Conservation (phyloP, 176 grass and related monocot species). For the Ananas comosus region DNA sequence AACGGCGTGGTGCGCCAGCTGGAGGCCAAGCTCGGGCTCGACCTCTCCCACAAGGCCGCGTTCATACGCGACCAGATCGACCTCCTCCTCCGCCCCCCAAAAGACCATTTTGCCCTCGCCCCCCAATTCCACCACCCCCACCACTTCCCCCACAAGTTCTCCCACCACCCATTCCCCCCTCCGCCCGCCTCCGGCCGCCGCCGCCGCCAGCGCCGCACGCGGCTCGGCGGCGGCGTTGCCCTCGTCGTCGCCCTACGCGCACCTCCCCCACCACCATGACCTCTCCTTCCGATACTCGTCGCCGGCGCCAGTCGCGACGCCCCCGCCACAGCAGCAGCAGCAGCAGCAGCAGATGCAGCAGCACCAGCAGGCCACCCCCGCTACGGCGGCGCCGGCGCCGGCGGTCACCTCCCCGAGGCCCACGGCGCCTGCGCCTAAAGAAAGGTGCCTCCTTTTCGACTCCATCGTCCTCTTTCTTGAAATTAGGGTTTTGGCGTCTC, state of each 20-base stretch:
- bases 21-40: conserved; percentile 58
- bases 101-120: conserved; percentile 34
- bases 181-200: neutral
- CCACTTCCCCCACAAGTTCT: neutral
- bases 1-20: conserved; percentile 52
- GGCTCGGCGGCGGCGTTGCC: neutral
- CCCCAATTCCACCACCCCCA: conserved; percentile 6
- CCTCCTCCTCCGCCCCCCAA: conserved; percentile 36
- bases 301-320: conserved; percentile 26
- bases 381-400: conserved; percentile 3
- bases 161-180: conserved; percentile 37
- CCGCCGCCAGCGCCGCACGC: neutral
- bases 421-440: conserved; percentile 20
- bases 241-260: conserved; percentile 3
- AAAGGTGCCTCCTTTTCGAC: conserved; percentile 32
- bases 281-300: conserved; percentile 24
- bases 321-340: conserved; percentile 29
- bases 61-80: conserved; percentile 78
- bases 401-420: neutral
- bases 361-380: conserved; percentile 15
- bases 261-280: conserved; percentile 11
- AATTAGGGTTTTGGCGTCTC: conserved; percentile 14
- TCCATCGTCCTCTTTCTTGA: neutral
- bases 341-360: conserved; percentile 34
- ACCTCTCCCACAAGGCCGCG: conserved; percentile 65